Percentiles rank a stretch among this genome's conserved stretches.
These are phyloP conservation scores for Chiua virens DNA, from an alignment of 768 basidiomycete genomes.

Conservation along the genomic window DNA sequence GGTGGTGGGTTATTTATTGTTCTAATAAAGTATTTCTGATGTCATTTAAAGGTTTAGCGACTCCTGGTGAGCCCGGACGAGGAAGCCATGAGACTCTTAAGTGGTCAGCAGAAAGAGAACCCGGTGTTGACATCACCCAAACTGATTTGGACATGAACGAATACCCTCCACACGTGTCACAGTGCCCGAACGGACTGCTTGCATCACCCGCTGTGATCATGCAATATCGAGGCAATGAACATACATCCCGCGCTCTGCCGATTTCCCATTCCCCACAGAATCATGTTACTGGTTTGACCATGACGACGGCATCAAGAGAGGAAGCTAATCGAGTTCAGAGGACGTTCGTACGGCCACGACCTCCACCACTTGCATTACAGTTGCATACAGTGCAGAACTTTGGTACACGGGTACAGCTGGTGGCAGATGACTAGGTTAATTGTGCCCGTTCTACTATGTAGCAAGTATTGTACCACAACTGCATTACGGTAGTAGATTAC, in stretches of 20 bases:
- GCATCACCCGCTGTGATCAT: background rate
- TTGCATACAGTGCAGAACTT: constrained; percentile 7
- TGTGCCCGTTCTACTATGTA: background rate
- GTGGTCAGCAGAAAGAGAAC: constrained; percentile 3
- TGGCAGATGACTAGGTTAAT: constrained; percentile 13
- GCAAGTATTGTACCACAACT: too few relatives aligned
- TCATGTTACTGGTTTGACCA: constrained; percentile 32
- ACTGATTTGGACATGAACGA: background rate
- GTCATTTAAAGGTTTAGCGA: constrained; percentile 32
- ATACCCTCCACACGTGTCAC: background rate
- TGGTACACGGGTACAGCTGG: constrained; percentile 10
- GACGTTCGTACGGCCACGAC: constrained; percentile 41
- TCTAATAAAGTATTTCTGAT: constrained; percentile 4
- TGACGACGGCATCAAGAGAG: constrained; percentile 8
- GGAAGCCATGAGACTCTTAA: constrained; percentile 4
- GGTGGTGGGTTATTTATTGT: constrained; percentile 36
- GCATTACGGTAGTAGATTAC: too few relatives aligned
- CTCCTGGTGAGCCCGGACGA: constrained; percentile 21
- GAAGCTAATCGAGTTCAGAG: constrained; percentile 18
- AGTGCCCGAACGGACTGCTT: background rate
- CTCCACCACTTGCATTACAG: constrained; percentile 37
- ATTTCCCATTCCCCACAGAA: constrained; percentile 20
- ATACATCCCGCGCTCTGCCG: constrained; percentile 15
- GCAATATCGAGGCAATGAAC: constrained; percentile 1
- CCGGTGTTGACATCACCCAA: background rate